Percentiles rank a stretch among this genome's conserved stretches.
phyloP scores from a whole-genome alignment of 306 rosid genomes.

The Cercis canadensis region DNA sequence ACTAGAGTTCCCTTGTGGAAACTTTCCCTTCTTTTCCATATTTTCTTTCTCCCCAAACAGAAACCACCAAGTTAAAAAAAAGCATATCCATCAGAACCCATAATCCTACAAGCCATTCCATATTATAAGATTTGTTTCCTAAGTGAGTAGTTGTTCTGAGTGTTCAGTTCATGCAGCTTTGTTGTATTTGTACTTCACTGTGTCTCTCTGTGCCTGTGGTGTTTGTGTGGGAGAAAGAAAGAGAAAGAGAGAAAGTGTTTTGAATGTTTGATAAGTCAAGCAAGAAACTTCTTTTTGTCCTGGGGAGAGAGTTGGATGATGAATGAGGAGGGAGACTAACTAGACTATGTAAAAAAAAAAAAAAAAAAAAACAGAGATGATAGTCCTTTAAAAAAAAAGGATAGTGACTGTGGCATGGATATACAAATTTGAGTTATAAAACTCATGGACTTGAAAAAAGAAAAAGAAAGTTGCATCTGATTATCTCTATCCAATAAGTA shows the following conservation, averaged over 20 bases:
- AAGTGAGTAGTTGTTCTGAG: slow-evolving; percentile 19
- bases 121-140: too few relatives aligned
- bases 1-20: slow-evolving; percentile 76
- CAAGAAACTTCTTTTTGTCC: slow-evolving; percentile 49
- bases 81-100: slow-evolving; percentile 47
- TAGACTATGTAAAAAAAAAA: too few relatives aligned
- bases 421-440: too few relatives aligned
- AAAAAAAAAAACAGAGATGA: too few relatives aligned
- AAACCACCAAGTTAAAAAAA: slow-evolving; percentile 42
- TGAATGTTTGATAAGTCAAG: slow-evolving; percentile 35
- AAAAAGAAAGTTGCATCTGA: too few relatives aligned
- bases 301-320: slow-evolving; percentile 1
- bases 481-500: too few relatives aligned
- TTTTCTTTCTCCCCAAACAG: slow-evolving; percentile 23
- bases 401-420: too few relatives aligned
- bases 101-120: slow-evolving; percentile 46
- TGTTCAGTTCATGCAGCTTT: slow-evolving; percentile 53
- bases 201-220: not conserved
- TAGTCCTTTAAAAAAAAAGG: too few relatives aligned
- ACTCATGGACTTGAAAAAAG: too few relatives aligned
- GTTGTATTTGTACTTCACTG: not conserved
- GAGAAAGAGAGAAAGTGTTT: slow-evolving; percentile 13
- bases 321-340: not conserved
- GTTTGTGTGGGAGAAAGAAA: not conserved
- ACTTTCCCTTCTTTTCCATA: slow-evolving; percentile 4